Percentiles rank a stretch among this genome's conserved stretches.
phyloP scores from a whole-genome alignment of 2,329 filamentous ascomycete species.

The Ilyonectria destructans region DNA sequence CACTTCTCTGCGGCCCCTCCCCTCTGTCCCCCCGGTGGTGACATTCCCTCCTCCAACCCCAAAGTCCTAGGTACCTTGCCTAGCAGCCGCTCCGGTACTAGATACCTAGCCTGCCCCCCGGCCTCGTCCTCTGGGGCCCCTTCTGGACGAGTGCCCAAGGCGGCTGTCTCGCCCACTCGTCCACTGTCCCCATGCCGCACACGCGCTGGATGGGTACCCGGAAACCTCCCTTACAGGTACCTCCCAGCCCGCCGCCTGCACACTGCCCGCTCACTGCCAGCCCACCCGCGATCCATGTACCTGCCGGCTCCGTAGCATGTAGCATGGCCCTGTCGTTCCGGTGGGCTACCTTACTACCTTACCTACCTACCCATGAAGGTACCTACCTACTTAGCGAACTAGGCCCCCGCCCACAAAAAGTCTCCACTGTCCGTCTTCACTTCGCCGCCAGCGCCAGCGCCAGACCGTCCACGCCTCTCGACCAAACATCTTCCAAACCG shows the following conservation, averaged over 20 bases:
- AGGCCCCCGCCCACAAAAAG: constrained; percentile 32
- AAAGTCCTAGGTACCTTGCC: constrained; percentile 30
- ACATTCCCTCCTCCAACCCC: constrained; percentile 27
- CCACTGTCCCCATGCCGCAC: constrained; percentile 23
- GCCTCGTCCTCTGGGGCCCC: constrained; percentile 15
- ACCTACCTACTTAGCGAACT: constrained; percentile 24
- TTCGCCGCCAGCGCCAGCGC: constrained; percentile 31
- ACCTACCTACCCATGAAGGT: constrained; percentile 1
- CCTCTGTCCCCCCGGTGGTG: constrained; percentile 14
- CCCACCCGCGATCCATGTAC: constrained; percentile 19
- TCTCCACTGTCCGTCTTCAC: constrained; percentile 29
- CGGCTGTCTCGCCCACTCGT: constrained; percentile 29
- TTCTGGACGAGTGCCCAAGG: constrained; percentile 21
- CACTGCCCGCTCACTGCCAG: constrained; percentile 2
- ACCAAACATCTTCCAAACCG: constrained; percentile 32
- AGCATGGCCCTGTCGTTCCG: constrained; percentile 7
- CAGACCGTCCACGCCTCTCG: constrained; percentile 32
- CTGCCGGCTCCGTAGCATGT: constrained; percentile 14
- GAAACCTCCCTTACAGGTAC: constrained; percentile 20
- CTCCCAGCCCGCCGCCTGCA: constrained; percentile 7
- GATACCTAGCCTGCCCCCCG: constrained; percentile 28
- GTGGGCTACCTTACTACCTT: constrained; percentile 9
- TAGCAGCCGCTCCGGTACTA: constrained; percentile 22
- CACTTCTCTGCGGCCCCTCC: constrained; percentile 6
- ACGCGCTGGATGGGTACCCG: constrained; percentile 26